Conservation (phyloP, 805 yeast genomes). For the Yarrowia sp. region DNA sequence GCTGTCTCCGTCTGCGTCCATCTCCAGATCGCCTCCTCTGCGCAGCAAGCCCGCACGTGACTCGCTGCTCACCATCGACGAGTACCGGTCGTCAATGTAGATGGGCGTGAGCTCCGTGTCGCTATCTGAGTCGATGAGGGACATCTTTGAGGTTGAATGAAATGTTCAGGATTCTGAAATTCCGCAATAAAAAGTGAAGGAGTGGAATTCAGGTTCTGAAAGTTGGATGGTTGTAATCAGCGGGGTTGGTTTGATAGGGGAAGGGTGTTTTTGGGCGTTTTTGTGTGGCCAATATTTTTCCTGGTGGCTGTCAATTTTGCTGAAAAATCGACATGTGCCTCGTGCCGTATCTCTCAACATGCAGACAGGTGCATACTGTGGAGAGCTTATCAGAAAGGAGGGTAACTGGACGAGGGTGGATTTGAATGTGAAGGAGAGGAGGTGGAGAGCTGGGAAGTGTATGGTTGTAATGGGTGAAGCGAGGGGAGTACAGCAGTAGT, state of each 20-base stretch:
- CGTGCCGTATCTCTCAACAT: slow-evolving; percentile 7
- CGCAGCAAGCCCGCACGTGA: background rate
- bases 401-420: background rate
- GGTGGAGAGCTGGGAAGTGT: background rate
- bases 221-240: too few relatives aligned
- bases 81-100: slow-evolving; percentile 35
- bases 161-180: too few relatives aligned
- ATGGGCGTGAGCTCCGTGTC: slow-evolving; percentile 30
- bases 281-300: too few relatives aligned
- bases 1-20: background rate
- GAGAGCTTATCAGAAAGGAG: slow-evolving; percentile 6
- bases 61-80: background rate
- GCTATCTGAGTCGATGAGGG: slow-evolving; percentile 2
- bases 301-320: background rate
- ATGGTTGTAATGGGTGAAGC: background rate
- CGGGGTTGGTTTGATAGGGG: too few relatives aligned
- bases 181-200: too few relatives aligned
- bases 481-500: background rate
- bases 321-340: background rate
- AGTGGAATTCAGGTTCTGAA: too few relatives aligned
- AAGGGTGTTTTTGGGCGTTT: too few relatives aligned
- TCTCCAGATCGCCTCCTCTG: slow-evolving; percentile 9
- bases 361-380: background rate
- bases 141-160: too few relatives aligned
- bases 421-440: background rate